Percentiles rank a stretch among this genome's conserved stretches.
Conservation (phyloP, 2,329 filamentous ascomycete genomes). For the Emmonsiellopsis sp. region DNA sequence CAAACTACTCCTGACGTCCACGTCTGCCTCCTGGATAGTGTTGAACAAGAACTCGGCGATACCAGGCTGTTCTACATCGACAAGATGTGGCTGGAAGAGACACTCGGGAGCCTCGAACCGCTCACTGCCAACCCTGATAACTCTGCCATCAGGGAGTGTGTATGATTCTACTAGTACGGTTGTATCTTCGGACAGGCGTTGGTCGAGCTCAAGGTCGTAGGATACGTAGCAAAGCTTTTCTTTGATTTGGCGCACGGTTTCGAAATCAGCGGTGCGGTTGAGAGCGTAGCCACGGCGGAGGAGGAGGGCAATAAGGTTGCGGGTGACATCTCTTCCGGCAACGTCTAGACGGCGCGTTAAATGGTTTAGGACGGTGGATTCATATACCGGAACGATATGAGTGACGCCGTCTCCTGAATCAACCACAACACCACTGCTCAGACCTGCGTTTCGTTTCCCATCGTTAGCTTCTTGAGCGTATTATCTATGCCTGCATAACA, state of each 20-base stretch:
- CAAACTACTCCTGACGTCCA: conserved; percentile 84
- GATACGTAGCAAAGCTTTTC: conserved; percentile 99
- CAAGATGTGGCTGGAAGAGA: conserved; percentile 94
- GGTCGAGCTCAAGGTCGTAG: conserved; percentile 93
- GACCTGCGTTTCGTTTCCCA: conserved; percentile 42
- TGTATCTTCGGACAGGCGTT: conserved; percentile 91
- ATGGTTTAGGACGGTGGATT: conserved; percentile 95
- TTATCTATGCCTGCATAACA: neutral
- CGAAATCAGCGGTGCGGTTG: conserved; percentile 97
- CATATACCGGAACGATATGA: conserved; percentile 97
- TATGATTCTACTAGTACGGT: conserved; percentile 96
- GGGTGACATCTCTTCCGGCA: conserved; percentile 93
- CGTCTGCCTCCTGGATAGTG: conserved; percentile 91
- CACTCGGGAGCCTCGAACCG: conserved; percentile 97
- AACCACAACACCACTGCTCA: conserved; percentile 91
- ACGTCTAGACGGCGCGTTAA: conserved; percentile 90
- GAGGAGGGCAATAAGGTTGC: conserved; percentile 91
- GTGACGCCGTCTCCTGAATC: conserved; percentile 98
- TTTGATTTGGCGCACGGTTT: conserved; percentile 98
- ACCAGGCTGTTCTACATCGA: conserved; percentile 93
- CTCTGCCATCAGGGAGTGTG: conserved; percentile 89
- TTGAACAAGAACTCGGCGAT: conserved; percentile 98
- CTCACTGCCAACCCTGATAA: conserved; percentile 93
- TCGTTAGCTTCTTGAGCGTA: neutral
- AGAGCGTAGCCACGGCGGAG: conserved; percentile 90